Percentiles rank a stretch among this genome's conserved stretches.
These are phyloP conservation scores for Podila epigama DNA, from an alignment of 192 early-diverging fungal species.

Conservation along the genomic window DNA sequence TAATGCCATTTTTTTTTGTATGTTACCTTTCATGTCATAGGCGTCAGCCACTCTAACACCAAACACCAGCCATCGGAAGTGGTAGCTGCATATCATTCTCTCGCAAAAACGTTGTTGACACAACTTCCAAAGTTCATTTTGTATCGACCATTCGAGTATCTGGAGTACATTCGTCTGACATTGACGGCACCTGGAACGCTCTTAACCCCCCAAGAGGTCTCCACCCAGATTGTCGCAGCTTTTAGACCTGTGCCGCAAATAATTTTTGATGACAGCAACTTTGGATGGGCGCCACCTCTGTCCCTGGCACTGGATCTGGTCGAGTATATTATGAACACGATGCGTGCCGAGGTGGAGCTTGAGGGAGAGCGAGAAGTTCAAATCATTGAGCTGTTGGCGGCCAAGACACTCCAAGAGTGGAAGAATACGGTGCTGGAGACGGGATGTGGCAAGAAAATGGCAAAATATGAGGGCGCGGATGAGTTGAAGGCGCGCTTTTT, in stretches of 20 bases:
- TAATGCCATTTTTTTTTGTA: neutral
- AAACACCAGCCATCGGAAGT: conserved; percentile 7
- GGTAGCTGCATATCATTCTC: conserved; percentile 2
- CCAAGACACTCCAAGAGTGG: conserved; percentile 25
- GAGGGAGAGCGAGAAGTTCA: conserved; percentile 36
- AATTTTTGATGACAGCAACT: neutral
- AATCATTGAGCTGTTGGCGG: conserved; percentile 25
- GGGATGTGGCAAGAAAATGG: conserved; percentile 12
- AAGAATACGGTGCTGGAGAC: neutral
- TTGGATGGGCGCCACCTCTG: conserved; percentile 30
- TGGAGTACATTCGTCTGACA: conserved; percentile 24
- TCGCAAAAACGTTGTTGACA: neutral
- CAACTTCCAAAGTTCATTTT: conserved; percentile 7
- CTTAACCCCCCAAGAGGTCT: neutral
- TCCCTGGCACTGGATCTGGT: conserved; percentile 28
- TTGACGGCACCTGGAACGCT: conserved; percentile 23
- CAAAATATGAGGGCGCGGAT: conserved; percentile 12
- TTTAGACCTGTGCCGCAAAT: conserved; percentile 4
- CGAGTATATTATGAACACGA: conserved; percentile 30
- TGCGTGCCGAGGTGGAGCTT: conserved; percentile 27
- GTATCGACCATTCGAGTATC: conserved; percentile 16
- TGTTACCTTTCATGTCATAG: conserved; percentile 3
- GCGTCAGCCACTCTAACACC: neutral
- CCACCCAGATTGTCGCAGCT: neutral
- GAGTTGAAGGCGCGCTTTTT: conserved; percentile 8